Base-by-base conservation (phyloP, 805 yeast genomes). In the Sugiyamaella chiloensis region DNA sequence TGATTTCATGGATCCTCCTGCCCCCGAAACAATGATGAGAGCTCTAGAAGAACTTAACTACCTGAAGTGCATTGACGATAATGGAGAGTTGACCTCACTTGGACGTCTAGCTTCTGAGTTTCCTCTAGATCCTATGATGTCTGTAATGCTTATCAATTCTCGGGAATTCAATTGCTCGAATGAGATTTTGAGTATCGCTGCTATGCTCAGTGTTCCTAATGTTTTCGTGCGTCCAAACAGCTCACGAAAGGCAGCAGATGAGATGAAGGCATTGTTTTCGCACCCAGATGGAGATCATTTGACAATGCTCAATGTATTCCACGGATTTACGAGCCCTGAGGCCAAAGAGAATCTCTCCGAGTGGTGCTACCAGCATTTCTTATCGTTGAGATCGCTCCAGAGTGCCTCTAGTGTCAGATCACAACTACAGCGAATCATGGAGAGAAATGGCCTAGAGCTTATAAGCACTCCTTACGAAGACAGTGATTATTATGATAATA, bases 11-110 rank as follows among this genome's bases (percentile, higher is more conserved):
- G 99, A 91, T 63, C 98, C 99, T 5, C 99, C 99, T 11, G 98
- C 98, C 2, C 99, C 99, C 7, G 99, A 91, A 68, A 93, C 99
- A 5, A 93, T 91, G 99, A 93, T 93, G 99, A 78, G 99, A 65
- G 98, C 98, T 0, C 72, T 91, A 53, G 99, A 91, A 67, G 99
- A 91, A 66, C 75, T 91, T 60, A 90, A 93, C 63, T 93, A 88
- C 63, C 72, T 91, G 52, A 83, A 85, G 19, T 93, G 97, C 70
- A 75, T 91, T 45, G 87, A 87, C 56, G 96, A 93, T 64, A 91
- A 88, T 40, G 99, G 98, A 52, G 83, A 85, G 46, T 70, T 91
- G 56, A 93, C 98, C 0, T 78, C 93, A 0, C 71, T 91, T 52
- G 99, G 99, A 51, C 77, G 96, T 58, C 65, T 84, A 60, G 95